These are phyloP conservation scores for Henckelia pumila DNA, from an alignment of 257 asterid genomes.

Conservation along the genomic window DNA sequence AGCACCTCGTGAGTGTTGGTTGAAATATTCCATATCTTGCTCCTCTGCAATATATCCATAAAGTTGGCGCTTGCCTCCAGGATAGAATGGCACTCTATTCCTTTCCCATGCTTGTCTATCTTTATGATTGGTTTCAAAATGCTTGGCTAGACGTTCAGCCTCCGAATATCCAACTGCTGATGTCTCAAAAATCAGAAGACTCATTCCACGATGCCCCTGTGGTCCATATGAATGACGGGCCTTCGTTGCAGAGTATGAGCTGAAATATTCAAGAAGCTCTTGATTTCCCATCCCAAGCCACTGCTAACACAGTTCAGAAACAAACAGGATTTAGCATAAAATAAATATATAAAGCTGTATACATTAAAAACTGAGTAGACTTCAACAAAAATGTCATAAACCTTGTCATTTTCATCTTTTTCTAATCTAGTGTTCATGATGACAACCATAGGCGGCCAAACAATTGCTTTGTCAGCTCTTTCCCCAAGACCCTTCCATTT, in stretches of 20 bases:
- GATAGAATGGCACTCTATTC: conserved; percentile 23
- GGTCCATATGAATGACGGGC: conserved; percentile 65
- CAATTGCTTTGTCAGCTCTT: conserved; percentile 40
- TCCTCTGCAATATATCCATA: conserved; percentile 53
- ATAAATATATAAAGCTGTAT: conserved; percentile 18
- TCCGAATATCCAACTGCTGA: conserved; percentile 53
- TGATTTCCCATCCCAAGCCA: conserved; percentile 76
- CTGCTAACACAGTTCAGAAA: conserved; percentile 31
- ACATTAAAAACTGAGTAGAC: conserved; percentile 15
- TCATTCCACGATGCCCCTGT: conserved; percentile 61
- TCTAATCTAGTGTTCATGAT: conserved; percentile 50
- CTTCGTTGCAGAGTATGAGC: conserved; percentile 33
- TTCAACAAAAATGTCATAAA: conserved; percentile 23
- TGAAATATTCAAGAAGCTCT: conserved; percentile 48
- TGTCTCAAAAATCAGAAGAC: conserved; percentile 48
- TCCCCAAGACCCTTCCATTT: conserved; percentile 44
- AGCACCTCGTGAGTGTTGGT: conserved; percentile 52
- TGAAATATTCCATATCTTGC: conserved; percentile 45
- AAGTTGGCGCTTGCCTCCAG: conserved; percentile 50
- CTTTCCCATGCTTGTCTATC: conserved; percentile 56
- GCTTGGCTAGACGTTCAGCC: conserved; percentile 55
- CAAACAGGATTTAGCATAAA: conserved; percentile 22
- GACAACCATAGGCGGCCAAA: conserved; percentile 63
- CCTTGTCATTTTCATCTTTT: conserved; percentile 46
- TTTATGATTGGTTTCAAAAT: conserved; percentile 39